Percentiles rank a stretch among this genome's conserved stretches.
Conservation (phyloP, 805 yeast genomes). For the Huiozyma sinensis region DNA sequence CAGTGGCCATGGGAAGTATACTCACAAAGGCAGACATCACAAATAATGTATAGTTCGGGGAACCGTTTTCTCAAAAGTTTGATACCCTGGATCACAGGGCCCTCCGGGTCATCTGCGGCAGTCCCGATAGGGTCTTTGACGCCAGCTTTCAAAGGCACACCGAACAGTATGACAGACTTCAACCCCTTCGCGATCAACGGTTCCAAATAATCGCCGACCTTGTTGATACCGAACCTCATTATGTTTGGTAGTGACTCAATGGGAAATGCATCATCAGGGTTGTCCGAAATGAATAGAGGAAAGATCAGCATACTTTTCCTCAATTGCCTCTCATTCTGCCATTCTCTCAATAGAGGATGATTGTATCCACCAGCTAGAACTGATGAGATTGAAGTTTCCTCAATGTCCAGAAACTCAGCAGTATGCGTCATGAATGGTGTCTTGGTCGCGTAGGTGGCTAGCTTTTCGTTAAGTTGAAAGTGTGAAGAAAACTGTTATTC, state of each 20-base stretch:
- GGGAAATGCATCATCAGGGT: conserved; percentile 63
- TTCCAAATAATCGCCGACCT: conserved; percentile 59
- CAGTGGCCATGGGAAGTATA: conserved; percentile 98
- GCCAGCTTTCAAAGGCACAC: conserved; percentile 72
- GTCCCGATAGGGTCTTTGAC: conserved; percentile 75
- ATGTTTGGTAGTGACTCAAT: conserved; percentile 82
- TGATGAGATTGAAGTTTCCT: conserved; percentile 56
- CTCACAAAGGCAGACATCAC: conserved; percentile 95
- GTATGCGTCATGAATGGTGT: conserved; percentile 31
- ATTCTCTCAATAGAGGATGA: conserved; percentile 76
- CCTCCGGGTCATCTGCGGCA: conserved; percentile 90
- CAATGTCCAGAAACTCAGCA: conserved; percentile 56
- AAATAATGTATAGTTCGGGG: conserved; percentile 78
- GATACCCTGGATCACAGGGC: conserved; percentile 82
- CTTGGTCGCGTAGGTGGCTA: background rate
- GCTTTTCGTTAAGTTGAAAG: background rate
- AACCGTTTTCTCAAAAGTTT: conserved; percentile 51
- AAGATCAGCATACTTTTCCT: conserved; percentile 84
- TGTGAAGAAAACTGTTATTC: no score
- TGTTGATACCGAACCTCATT: conserved; percentile 76
- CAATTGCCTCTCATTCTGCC: conserved; percentile 84
- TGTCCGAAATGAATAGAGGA: conserved; percentile 79
- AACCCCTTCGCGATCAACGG: conserved; percentile 72
- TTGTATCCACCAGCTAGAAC: conserved; percentile 89
- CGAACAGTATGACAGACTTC: conserved; percentile 78